Conservation (phyloP, 2,329 filamentous ascomycete genomes). For the Xylaria sp. region DNA sequence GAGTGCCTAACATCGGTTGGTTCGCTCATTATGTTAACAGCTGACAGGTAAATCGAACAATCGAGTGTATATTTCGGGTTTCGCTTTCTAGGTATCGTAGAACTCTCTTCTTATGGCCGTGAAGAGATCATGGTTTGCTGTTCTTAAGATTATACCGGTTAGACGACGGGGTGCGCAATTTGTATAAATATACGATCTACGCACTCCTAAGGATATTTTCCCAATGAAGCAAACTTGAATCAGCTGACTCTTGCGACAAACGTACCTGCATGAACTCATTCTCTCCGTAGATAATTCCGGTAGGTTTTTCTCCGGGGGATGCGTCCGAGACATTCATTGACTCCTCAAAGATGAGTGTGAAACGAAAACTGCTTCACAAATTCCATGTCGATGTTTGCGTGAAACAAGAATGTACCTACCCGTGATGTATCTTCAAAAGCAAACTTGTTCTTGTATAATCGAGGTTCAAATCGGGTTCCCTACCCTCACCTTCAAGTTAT, state of each 20-base stretch:
- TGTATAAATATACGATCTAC: not conserved
- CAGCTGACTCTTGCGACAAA: not conserved
- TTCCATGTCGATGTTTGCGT: not conserved
- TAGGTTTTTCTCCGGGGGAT: not conserved
- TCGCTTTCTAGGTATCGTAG: not conserved
- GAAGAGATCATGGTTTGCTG: not conserved
- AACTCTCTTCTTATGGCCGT: not conserved
- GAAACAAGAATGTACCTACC: not conserved
- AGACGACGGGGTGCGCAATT: not conserved
- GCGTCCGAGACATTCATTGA: not conserved
- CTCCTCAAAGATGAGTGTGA: not conserved
- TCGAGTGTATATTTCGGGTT: not conserved
- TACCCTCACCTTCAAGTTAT: too few relatives aligned
- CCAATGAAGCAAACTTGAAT: not conserved
- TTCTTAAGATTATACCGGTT: not conserved
- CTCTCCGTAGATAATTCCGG: slow-evolving; percentile 1
- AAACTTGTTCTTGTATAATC: not conserved
- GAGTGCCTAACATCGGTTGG: slow-evolving; percentile 10
- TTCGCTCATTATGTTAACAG: not conserved
- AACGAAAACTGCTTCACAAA: not conserved
- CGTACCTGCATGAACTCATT: not conserved
- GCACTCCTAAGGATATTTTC: not conserved
- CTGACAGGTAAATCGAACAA: not conserved
- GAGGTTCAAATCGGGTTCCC: too few relatives aligned
- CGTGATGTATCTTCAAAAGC: not conserved